Evolutionary conservation across 306 rosid species (phyloP).

Genomic region (Begonia peltatifolia): DNA sequence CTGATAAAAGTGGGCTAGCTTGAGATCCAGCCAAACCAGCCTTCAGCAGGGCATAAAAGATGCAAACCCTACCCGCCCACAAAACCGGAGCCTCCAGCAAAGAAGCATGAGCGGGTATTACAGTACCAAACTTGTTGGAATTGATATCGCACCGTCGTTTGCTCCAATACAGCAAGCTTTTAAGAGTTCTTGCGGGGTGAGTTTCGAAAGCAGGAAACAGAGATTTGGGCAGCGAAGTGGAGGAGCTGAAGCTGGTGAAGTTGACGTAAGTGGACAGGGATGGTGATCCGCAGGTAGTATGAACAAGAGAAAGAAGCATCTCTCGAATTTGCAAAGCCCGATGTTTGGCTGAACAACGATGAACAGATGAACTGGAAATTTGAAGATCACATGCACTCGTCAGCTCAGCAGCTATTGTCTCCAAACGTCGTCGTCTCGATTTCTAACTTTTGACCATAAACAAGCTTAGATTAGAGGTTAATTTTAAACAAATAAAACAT

Average conservation of each 20-base stretch:
- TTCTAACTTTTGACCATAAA: too few species aligned
- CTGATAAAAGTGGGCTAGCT: conserved; percentile 65
- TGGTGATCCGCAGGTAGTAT: conserved; percentile 18
- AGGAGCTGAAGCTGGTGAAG: conserved; percentile 7
- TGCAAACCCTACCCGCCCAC: conserved; percentile 77
- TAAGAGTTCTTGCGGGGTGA: conserved; percentile 19
- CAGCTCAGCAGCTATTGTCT: too few species aligned
- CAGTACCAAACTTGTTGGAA: neutral
- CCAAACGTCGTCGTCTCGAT: too few species aligned
- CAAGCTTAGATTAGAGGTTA: too few species aligned
- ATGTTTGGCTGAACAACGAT: too few species aligned
- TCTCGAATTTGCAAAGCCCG: conserved; percentile 2
- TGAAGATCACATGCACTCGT: too few species aligned
- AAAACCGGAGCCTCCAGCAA: conserved; percentile 66
- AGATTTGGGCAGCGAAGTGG: conserved; percentile 28
- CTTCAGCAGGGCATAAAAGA: conserved; percentile 76
- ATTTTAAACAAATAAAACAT: too few species aligned
- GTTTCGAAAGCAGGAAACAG: conserved; percentile 22
- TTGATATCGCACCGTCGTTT: conserved; percentile 11
- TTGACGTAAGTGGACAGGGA: conserved; percentile 9
- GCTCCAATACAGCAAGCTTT: conserved; percentile 17
- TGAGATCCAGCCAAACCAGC: conserved; percentile 87
- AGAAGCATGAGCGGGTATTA: conserved; percentile 28
- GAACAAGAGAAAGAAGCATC: conserved; percentile 56
- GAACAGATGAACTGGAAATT: too few species aligned